These are phyloP conservation scores for Populus trichocarpa DNA, from an alignment of 441 rosid genomes.

Conservation along the genomic window DNA sequence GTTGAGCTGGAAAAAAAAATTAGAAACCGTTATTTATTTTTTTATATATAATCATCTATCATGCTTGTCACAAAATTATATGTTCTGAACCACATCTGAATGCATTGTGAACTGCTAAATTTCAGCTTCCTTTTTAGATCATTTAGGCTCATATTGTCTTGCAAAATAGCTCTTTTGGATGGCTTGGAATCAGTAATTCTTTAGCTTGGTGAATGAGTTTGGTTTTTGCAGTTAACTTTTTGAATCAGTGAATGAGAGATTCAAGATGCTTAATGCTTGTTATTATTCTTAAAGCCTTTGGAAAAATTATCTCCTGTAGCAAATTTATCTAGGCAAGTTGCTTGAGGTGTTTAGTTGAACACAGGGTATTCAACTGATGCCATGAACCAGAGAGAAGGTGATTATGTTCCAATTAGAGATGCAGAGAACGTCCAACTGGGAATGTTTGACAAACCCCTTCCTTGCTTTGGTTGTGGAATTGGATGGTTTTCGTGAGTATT, in stretches of 20 bases:
- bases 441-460: conserved; percentile 79
- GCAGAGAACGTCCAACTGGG: conserved; percentile 51
- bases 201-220: not conserved
- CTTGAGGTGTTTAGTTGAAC: conserved; percentile 15
- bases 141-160: not conserved
- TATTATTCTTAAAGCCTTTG: not conserved
- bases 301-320: not conserved
- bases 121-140: not conserved
- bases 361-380: conserved; percentile 37
- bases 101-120: not conserved
- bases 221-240: not conserved
- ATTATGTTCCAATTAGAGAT: conserved; percentile 45
- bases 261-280: not conserved
- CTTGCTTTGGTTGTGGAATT: conserved; percentile 90
- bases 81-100: not conserved
- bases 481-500: conserved; percentile 87
- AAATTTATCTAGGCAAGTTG: not conserved
- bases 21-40: not conserved
- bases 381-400: conserved; percentile 40
- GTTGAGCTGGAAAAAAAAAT: not conserved
- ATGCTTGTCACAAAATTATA: not conserved
- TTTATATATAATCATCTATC: no score
- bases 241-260: not conserved
- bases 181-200: not conserved
- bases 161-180: not conserved